A percentile compares a stretch with the other conserved stretches of the same genome.
Evolutionary conservation across 2,329 filamentous ascomycete species (phyloP).

Genomic region (Colletotrichum sp.): DNA sequence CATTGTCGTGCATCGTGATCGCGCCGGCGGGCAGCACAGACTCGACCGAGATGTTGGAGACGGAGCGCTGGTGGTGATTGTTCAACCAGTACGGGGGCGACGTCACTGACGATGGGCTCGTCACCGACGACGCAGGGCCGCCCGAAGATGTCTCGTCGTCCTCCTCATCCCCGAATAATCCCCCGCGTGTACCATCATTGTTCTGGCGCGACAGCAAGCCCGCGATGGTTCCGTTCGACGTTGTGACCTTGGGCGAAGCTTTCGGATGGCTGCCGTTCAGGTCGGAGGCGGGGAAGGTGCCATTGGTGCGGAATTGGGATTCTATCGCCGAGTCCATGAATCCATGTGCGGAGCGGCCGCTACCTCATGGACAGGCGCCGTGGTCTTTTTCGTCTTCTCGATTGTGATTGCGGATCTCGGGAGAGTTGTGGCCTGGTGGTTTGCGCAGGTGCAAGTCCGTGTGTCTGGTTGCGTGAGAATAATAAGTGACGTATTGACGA

Average conservation of each 20-base stretch:
- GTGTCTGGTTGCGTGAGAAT: background rate
- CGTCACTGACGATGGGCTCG: slow-evolving; percentile 29
- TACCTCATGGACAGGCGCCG: slow-evolving; percentile 15
- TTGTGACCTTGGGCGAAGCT: background rate
- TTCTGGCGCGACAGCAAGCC: slow-evolving; percentile 9
- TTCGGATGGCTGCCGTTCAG: slow-evolving; percentile 3
- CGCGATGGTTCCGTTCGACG: background rate
- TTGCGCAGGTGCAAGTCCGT: background rate
- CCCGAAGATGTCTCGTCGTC: slow-evolving; percentile 6
- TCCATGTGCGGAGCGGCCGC: slow-evolving; percentile 15
- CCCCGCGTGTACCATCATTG: slow-evolving; percentile 5
- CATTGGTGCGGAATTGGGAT: slow-evolving; percentile 15
- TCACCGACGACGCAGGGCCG: slow-evolving; percentile 4
- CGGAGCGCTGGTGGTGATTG: slow-evolving; percentile 37
- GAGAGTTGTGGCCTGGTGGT: background rate
- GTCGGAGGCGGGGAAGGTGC: slow-evolving; percentile 3
- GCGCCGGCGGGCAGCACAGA: slow-evolving; percentile 56
- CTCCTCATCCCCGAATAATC: slow-evolving; percentile 14
- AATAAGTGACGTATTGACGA: slow-evolving; percentile 14
- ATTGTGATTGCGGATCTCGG: background rate
- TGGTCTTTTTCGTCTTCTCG: background rate
- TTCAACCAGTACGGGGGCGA: slow-evolving; percentile 51
- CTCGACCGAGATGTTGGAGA: slow-evolving; percentile 49
- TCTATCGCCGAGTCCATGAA: slow-evolving; percentile 23
- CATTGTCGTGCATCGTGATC: slow-evolving; percentile 69